These are phyloP conservation scores for Candida mesenterica DNA, from an alignment of 1,139 yeast species.

Conservation along the genomic window DNA sequence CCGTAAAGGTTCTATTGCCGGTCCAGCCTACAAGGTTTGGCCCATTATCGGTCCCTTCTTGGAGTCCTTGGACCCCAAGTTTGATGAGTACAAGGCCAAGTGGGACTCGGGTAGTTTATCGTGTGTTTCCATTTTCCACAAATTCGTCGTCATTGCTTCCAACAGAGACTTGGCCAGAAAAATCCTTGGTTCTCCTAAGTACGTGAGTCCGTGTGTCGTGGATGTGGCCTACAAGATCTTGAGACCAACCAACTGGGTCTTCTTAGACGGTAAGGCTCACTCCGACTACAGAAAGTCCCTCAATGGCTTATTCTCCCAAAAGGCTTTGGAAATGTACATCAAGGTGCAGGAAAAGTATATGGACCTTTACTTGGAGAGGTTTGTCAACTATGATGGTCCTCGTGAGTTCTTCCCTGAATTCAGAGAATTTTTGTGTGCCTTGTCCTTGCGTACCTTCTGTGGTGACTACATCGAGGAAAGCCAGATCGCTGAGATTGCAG, in stretches of 20 bases:
- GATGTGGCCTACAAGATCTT: constrained; percentile 92
- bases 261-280: constrained; percentile 92
- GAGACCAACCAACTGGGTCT: constrained; percentile 97
- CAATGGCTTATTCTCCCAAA: constrained; percentile 82
- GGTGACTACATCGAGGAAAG: constrained; percentile 92
- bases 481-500: constrained; percentile 83
- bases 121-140: constrained; percentile 96
- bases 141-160: constrained; percentile 93
- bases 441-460: constrained; percentile 89
- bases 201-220: constrained; percentile 95
- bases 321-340: constrained; percentile 78
- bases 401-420: constrained; percentile 84
- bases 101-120: constrained; percentile 94
- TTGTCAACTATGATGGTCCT: constrained; percentile 60
- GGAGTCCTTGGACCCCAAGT: constrained; percentile 94
- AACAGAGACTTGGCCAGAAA: constrained; percentile 89
- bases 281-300: constrained; percentile 88
- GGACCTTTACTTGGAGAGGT: constrained; percentile 73
- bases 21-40: constrained; percentile 83
- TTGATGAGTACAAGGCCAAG: constrained; percentile 86
- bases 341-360: constrained; percentile 82
- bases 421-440: constrained; percentile 94
- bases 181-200: constrained; percentile 78
- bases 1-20: constrained; percentile 85
- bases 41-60: constrained; percentile 95